Evolutionary conservation across 2,329 filamentous ascomycete species (phyloP), one percentile per base, ranked within the genome.

Genomic region (Colletotrichum limetticola): DNA sequence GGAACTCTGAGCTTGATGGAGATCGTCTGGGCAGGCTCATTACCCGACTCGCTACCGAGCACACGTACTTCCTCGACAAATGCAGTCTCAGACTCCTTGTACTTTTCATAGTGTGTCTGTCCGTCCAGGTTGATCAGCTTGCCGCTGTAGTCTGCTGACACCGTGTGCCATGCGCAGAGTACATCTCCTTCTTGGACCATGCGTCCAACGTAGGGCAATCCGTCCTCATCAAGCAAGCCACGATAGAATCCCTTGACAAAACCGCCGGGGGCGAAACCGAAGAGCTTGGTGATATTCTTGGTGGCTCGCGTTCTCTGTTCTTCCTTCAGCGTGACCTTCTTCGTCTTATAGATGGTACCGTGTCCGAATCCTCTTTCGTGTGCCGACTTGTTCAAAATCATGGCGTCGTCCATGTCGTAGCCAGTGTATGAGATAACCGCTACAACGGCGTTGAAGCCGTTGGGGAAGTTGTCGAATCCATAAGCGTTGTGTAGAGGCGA

Each of bases 391-490:
- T 98, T 98, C 81, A 99, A 88, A 80, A 99, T 98, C 96, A 98
- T 98, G 81, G 97, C 97, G 85, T 99, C 97, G 88, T 99, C 97
- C 97, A 99, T 99, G 88, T 99, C 97, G 85, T 98, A 99, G 64
- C 96, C 97, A 2, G 96, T 98, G 83, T 99, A 99, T 0, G 96
- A 98, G 75, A 99, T 98, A 82, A 99, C 97, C 72, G 97, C 97
- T 71, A 99, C 97, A 52, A 98, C 92, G 9, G 95, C 95, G 79
- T 99, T 99, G 79, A 91, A 95, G 32, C 97, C 97, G 81, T 98
- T 98, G 67, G 97, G 97, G 83, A 98, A 99, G 83, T 98, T 98
- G 85, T 99, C 97, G 74, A 98, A 92, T 24, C 96, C 97, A 80
- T 99, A 99, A 24, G 94, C 93, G 79, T 98, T 98, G 85, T 99